Percentiles rank a stretch among this genome's conserved stretches.
Conservation (phyloP, 2,329 filamentous ascomycete species). For the Penicillium sumatraense region DNA sequence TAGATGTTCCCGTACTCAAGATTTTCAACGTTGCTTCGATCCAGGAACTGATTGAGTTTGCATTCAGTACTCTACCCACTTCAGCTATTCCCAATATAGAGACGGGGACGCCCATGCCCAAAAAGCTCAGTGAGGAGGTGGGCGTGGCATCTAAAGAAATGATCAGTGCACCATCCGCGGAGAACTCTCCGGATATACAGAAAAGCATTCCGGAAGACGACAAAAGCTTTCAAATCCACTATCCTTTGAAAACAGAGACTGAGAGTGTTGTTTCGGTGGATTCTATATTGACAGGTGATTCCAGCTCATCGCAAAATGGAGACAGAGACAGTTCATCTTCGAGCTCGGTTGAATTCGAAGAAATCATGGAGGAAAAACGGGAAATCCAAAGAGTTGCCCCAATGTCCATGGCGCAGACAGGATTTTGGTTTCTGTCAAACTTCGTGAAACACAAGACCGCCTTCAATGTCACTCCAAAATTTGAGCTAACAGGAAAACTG, state of each 20-base stretch:
- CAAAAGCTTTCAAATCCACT: not conserved
- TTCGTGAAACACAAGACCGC: slow-evolving; percentile 41
- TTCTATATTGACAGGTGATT: not conserved
- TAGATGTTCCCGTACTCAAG: slow-evolving; percentile 31
- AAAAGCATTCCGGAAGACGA: no score
- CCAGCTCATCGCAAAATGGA: not conserved
- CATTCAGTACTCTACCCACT: not conserved
- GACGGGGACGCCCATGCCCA: no score
- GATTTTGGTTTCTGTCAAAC: slow-evolving; percentile 44
- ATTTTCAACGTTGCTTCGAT: slow-evolving; percentile 28
- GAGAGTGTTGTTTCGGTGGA: not conserved
- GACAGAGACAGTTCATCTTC: not conserved
- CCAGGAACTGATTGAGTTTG: slow-evolving; percentile 20
- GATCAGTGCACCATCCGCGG: no score
- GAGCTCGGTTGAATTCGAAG: not conserved
- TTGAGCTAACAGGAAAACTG: slow-evolving; percentile 40
- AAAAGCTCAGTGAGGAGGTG: no score
- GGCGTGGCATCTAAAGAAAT: no score
- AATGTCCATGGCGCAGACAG: slow-evolving; percentile 37
- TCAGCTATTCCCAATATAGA: slow-evolving; percentile 19
- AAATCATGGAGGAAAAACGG: not conserved
- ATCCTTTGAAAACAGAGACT: not conserved
- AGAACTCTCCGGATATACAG: no score
- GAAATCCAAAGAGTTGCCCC: not conserved
- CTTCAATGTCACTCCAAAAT: slow-evolving; percentile 45